phyloP scores from a whole-genome alignment of 2,329 filamentous ascomycete genomes.

The Trichoderma sp. region DNA sequence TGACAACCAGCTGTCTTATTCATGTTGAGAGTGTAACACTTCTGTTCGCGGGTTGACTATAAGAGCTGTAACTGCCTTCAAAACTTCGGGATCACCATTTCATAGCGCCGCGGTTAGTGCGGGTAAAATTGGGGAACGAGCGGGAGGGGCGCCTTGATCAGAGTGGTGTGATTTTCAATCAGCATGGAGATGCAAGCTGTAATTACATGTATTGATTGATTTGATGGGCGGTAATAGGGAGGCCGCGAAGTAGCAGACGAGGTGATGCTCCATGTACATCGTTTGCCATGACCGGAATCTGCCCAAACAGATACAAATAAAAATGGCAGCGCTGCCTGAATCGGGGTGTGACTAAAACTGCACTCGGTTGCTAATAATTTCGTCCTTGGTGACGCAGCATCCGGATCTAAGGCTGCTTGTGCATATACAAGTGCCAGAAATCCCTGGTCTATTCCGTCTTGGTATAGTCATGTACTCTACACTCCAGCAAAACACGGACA shows the following conservation, averaged over 20 bases:
- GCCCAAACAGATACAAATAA: not conserved
- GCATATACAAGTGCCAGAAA: not conserved
- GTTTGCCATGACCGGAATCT: not conserved
- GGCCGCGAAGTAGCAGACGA: not conserved
- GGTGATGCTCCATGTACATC: no score
- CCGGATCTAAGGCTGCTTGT: not conserved
- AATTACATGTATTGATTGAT: not conserved
- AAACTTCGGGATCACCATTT: not conserved
- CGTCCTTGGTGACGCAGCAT: not conserved
- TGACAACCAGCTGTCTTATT: not conserved
- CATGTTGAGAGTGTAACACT: not conserved
- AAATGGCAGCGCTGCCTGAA: not conserved
- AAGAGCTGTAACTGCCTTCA: not conserved
- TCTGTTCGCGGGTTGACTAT: not conserved
- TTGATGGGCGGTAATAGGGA: not conserved
- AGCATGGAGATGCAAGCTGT: not conserved
- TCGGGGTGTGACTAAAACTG: not conserved
- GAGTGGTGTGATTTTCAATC: not conserved
- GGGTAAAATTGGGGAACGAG: conserved; percentile 4
- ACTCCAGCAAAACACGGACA: not conserved
- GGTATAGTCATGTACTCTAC: no score
- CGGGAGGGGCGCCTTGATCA: conserved; percentile 5
- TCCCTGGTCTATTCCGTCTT: not conserved
- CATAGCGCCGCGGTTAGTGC: conserved; percentile 5
- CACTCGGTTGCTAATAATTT: not conserved